phyloP scores from a whole-genome alignment of 768 basidiomycete genomes.

The Holtermanniella nyarrowii region DNA sequence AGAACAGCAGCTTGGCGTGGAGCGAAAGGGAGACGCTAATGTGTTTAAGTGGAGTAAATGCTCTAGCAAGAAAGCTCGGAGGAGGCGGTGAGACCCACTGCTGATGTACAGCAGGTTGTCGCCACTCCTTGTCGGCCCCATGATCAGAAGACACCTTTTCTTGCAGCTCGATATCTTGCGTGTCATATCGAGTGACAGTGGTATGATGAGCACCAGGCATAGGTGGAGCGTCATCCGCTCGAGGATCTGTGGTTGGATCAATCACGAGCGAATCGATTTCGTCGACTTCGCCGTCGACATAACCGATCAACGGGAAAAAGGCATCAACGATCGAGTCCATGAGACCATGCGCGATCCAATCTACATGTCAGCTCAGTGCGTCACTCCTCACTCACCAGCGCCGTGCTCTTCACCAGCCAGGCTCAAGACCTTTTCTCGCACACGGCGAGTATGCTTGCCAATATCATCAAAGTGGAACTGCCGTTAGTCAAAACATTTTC shows the following conservation, averaged over 20 bases:
- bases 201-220: not conserved
- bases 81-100: not conserved
- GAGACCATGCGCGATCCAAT: conserved; percentile 88
- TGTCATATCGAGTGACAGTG: not conserved
- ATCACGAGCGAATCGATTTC: conserved; percentile 62
- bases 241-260: conserved; percentile 38
- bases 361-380: conserved; percentile 44
- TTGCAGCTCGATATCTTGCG: conserved; percentile 10
- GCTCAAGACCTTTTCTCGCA: conserved; percentile 58
- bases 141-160: conserved; percentile 11
- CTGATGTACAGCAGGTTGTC: not conserved
- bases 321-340: conserved; percentile 90
- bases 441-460: conserved; percentile 70
- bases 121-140: not conserved
- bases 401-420: conserved; percentile 44
- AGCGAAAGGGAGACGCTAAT: not conserved
- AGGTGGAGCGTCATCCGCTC: not conserved
- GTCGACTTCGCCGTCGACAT: conserved; percentile 69
- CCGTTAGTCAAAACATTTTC: not conserved
- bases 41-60: not conserved
- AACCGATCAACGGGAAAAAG: conserved; percentile 65
- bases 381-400: not conserved
- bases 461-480: conserved; percentile 88
- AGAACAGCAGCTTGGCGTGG: conserved; percentile 30
- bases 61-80: not conserved